Evolutionary conservation across 163 green algal genomes (phyloP), one percentile per base, ranked within the genome.

Genomic region (Scenedesmus sp.): DNA sequence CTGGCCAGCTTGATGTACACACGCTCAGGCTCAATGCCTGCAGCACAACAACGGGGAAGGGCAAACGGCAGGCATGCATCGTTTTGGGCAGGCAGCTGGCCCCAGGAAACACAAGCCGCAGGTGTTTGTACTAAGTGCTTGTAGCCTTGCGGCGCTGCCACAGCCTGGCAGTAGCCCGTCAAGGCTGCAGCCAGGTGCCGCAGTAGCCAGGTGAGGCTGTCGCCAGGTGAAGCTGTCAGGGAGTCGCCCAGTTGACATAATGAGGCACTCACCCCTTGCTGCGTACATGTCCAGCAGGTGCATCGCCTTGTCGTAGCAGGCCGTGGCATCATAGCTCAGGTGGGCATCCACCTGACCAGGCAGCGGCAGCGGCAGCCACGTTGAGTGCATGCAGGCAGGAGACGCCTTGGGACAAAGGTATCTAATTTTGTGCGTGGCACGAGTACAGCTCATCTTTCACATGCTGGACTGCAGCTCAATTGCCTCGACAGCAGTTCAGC

Each of bases 1-100:
- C 83, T 92, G 42, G 94, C 94, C 12, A 97, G 93, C 94, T 99
- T 99, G 95, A 99, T 99, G 94, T 98, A 98, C 26, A 99, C 81
- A 15, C 96, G 92, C 30, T 92, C 81, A 37, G 93, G 92, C 72
- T 97, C 94, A 13, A 98, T 88, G 86, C 96, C 95, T 40, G 94
- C 92, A 15, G 91, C 78, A n/a, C n/a, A n/a, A n/a, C n/a, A n/a
- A n/a, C n/a, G n/a, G n/a, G n/a, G n/a, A n/a, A n/a, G n/a, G n/a
- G n/a, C n/a, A n/a, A n/a, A n/a, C n/a, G n/a, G n/a, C n/a, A n/a
- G n/a, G n/a, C n/a, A n/a, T n/a, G n/a, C n/a, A n/a, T n/a, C n/a
- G n/a, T n/a, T n/a, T n/a, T n/a, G n/a, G n/a, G n/a, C n/a, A n/a
- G n/a, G n/a, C n/a, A n/a, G n/a, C n/a, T n/a, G n/a, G n/a, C n/a